phyloP scores from a whole-genome alignment of 345 rosid species.

The Murraya koenigii region DNA sequence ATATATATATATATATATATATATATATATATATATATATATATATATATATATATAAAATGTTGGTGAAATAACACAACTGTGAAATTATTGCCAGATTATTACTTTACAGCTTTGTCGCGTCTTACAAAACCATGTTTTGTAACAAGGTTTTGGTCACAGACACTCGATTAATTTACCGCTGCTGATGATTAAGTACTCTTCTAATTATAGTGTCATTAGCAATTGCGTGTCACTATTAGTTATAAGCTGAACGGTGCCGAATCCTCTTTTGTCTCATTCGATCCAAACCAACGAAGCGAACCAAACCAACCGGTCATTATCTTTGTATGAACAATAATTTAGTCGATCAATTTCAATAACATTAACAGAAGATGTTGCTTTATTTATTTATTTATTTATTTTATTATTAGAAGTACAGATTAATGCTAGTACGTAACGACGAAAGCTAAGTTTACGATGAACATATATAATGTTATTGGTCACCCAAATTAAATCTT shows the following conservation, averaged over 20 bases:
- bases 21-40: no score
- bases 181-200: no score
- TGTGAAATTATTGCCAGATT: not conserved
- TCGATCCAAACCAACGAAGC: slow-evolving; percentile 21
- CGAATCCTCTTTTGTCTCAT: slow-evolving; percentile 28
- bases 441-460: not conserved
- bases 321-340: slow-evolving; percentile 9
- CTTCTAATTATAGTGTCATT: not conserved
- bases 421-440: not conserved
- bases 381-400: slow-evolving; percentile 26
- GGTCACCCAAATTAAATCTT: not conserved
- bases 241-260: slow-evolving; percentile 4
- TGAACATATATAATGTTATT: not conserved
- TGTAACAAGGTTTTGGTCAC: not conserved
- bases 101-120: not conserved
- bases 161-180: not conserved
- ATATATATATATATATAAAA: no score
- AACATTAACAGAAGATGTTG: slow-evolving; percentile 9
- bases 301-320: slow-evolving; percentile 24
- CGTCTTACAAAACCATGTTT: no score
- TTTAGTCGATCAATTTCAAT: not conserved
- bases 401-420: not conserved
- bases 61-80: no score
- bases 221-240: not conserved
- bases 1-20: no score